phyloP scores from a whole-genome alignment of 1,284 basidiomycete species.

The Cryptococcus floricola region DNA sequence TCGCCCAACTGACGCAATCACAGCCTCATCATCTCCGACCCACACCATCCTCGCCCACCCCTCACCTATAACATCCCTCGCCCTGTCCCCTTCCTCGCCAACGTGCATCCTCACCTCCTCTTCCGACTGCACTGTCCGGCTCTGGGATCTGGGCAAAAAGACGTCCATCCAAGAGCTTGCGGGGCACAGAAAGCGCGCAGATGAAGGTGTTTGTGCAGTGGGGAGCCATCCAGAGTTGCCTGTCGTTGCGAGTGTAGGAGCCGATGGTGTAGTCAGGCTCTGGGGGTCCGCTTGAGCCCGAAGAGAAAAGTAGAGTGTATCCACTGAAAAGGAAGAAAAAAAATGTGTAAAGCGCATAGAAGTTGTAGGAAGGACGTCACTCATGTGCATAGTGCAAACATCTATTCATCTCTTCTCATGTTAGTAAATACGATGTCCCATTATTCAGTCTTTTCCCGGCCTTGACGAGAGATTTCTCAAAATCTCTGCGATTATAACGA shows the following conservation, averaged over 20 bases:
- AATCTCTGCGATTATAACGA: too few species aligned
- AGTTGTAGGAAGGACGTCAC: background rate
- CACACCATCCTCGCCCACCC: conserved; percentile 87
- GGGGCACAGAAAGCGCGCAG: conserved; percentile 74
- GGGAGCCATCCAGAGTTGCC: conserved; percentile 67
- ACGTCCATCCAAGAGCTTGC: conserved; percentile 84
- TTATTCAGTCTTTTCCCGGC: too few species aligned
- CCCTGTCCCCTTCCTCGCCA: conserved; percentile 71
- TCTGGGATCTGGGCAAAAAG: conserved; percentile 75
- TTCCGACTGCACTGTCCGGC: conserved; percentile 88
- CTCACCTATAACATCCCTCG: conserved; percentile 83
- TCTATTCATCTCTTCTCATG: background rate
- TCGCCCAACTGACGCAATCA: background rate
- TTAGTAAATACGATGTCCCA: too few species aligned
- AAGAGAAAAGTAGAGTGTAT: background rate
- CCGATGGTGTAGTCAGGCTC: conserved; percentile 89
- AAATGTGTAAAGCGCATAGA: background rate
- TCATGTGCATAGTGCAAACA: background rate
- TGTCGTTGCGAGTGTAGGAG: conserved; percentile 86
- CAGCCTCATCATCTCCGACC: conserved; percentile 66
- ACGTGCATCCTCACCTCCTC: conserved; percentile 77
- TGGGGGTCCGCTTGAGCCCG: conserved; percentile 47
- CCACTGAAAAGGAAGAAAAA: background rate
- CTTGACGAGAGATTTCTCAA: too few species aligned
- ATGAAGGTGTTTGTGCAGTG: conserved; percentile 73